A percentile compares a stretch with the other conserved stretches of the same genome.
Conservation (phyloP, 2,329 filamentous ascomycete species). For the Ophiognomonia clavigignenti-juglandacearum region DNA sequence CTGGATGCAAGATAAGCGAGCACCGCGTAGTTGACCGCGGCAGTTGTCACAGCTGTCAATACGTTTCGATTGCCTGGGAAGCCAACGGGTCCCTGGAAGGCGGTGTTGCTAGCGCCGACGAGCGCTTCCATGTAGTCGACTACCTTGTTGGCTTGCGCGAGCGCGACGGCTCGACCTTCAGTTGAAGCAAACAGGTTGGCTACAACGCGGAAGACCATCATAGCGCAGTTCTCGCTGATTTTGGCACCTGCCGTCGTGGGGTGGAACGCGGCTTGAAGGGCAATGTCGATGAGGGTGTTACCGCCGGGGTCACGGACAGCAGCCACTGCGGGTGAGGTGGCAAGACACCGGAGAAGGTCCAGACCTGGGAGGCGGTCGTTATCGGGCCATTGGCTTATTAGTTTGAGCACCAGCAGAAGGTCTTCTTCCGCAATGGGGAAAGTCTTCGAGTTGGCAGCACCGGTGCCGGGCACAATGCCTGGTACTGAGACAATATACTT, state of each 20-base stretch:
- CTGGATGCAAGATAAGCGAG: conserved; percentile 49
- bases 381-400: conserved; percentile 76
- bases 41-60: conserved; percentile 74
- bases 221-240: conserved; percentile 72
- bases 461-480: conserved; percentile 6
- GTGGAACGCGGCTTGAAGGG: conserved; percentile 33
- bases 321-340: conserved; percentile 63
- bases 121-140: conserved; percentile 60
- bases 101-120: conserved; percentile 42
- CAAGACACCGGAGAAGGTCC: conserved; percentile 81
- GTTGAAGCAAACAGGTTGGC: conserved; percentile 78
- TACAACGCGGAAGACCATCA: conserved; percentile 79
- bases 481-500: conserved; percentile 35
- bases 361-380: conserved; percentile 76
- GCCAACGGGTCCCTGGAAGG: conserved; percentile 44
- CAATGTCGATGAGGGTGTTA: conserved; percentile 55
- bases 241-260: conserved; percentile 39
- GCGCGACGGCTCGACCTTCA: conserved; percentile 62
- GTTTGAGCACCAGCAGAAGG: conserved; percentile 62
- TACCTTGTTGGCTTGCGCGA: conserved; percentile 53
- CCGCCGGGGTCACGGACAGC: conserved; percentile 48
- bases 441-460: not conserved
- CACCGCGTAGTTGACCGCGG: conserved; percentile 81
- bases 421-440: conserved; percentile 38
- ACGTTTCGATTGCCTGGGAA: conserved; percentile 66